Evolutionary conservation across 176 grass and related monocot species (phyloP), one percentile per base, ranked within the genome.

Genomic region (Hordeum marinum): DNA sequence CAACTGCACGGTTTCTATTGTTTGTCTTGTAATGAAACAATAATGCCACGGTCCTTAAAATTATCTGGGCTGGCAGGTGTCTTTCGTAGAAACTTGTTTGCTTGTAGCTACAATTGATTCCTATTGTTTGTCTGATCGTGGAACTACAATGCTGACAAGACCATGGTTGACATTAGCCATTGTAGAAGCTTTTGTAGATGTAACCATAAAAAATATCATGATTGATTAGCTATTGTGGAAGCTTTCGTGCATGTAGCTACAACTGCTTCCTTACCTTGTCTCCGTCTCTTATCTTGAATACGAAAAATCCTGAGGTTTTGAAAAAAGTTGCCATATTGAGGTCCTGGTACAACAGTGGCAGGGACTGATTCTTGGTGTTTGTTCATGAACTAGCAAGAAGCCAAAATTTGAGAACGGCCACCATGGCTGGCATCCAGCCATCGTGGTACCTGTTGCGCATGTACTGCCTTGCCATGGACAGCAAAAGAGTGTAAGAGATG

Each of bases 161-260:
- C 32, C 39, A 71, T 78, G 37, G 50, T 76, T 88, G 48, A 63
- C 63, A 85, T 69, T 42, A 59, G 45, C 74, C 57, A 78, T 78
- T 69, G 46, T 48, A 17, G 32, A 85, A 69, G 15, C 42, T 69
- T 76, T 54, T 45, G 25, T 72, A 26, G 39, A 37, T 50, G 31
- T 52, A 25, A 1, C 81, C 71, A 72, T 34, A 48, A 54, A 21
- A 52, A 31, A 65, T 62, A 37, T 43, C 39, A 71, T 78, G 21
- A 31, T 67, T 88, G 18, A 68, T 78, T 55, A 69, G 72, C 73
- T 77, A 40, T 68, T 77, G 34, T 24, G 32, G 62, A 78, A 68
- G 6, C 57, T 59, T 65, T 54, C 18, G 48, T 72, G 20, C 52
- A 48, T 63, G 41, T 50, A 63, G 11, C 55, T 71, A 60, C 29